Percentiles rank a stretch among this genome's conserved stretches.
phyloP scores from a whole-genome alignment of 192 early-diverging fungal species.

The Dispira parvispora region DNA sequence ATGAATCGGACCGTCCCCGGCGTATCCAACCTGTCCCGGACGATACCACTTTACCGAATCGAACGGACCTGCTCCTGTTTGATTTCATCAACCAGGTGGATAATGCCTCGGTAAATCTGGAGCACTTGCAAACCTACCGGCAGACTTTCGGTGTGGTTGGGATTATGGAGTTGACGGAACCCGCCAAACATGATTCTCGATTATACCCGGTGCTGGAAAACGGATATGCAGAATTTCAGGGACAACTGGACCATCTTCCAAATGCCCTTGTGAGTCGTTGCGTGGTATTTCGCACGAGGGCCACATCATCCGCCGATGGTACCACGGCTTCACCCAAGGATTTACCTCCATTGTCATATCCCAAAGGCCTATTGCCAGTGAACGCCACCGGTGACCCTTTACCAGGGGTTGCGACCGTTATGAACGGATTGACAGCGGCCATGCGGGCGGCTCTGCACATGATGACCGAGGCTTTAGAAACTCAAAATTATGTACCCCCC shows the following conservation, averaged over 20 bases:
- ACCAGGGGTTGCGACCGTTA: not conserved
- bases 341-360: not conserved
- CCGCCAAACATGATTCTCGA: not conserved
- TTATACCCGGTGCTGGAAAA: not conserved
- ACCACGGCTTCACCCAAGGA: not conserved
- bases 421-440: not conserved
- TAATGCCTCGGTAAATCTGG: constrained; percentile 26
- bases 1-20: constrained; percentile 6
- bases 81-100: constrained; percentile 12
- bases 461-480: constrained; percentile 1
- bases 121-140: constrained; percentile 28
- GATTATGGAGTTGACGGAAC: constrained; percentile 15
- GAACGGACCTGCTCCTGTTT: constrained; percentile 14
- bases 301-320: constrained; percentile 17
- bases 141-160: constrained; percentile 26
- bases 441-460: not conserved
- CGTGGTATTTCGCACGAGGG: constrained; percentile 18
- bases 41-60: constrained; percentile 1
- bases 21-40: not conserved
- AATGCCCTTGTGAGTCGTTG: constrained; percentile 24
- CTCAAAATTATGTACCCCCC: not conserved
- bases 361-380: not conserved
- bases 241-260: constrained; percentile 13
- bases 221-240: constrained; percentile 19
- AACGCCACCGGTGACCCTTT: not conserved